Percentiles rank a stretch among this genome's conserved stretches.
Evolutionary conservation across 2,329 filamentous ascomycete species (phyloP).

Genomic region (Colletotrichum sansevieriae): DNA sequence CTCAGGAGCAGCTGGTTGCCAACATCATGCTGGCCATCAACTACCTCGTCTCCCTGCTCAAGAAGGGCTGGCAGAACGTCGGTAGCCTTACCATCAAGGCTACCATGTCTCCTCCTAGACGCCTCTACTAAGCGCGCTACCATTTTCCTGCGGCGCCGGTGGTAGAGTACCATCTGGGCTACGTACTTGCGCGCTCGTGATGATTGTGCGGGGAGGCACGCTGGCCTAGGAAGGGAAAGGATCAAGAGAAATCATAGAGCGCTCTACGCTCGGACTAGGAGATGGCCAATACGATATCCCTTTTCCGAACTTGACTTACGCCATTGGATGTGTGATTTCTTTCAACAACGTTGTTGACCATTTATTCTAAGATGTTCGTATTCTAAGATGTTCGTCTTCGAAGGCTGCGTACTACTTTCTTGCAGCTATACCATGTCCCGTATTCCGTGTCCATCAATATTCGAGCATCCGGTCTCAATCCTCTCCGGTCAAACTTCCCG

Average conservation of each 20-base stretch:
- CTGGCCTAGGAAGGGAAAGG: conserved; percentile 7
- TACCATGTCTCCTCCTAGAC: conserved; percentile 98
- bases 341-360: too few species aligned
- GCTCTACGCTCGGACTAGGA: conserved; percentile 40
- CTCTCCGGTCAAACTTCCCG: too few species aligned
- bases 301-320: conserved; percentile 11
- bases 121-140: conserved; percentile 82
- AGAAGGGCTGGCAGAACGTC: conserved; percentile 99
- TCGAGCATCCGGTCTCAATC: too few species aligned
- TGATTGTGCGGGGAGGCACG: conserved; percentile 9
- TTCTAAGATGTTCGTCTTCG: too few species aligned
- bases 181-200: conserved; percentile 13
- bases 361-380: too few species aligned
- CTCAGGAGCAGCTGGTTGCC: conserved; percentile 91
- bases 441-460: too few species aligned
- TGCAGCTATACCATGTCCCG: too few species aligned
- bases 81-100: conserved; percentile 99
- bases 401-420: too few species aligned
- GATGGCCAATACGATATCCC: conserved; percentile 32
- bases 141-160: conserved; percentile 29
- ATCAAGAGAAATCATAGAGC: conserved; percentile 36
- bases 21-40: conserved; percentile 99
- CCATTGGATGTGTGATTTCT: background rate
- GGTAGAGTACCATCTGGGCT: conserved; percentile 20
- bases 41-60: conserved; percentile 98